Conservation (phyloP, 768 basidiomycete genomes). For the Leccinum uliginosum region DNA sequence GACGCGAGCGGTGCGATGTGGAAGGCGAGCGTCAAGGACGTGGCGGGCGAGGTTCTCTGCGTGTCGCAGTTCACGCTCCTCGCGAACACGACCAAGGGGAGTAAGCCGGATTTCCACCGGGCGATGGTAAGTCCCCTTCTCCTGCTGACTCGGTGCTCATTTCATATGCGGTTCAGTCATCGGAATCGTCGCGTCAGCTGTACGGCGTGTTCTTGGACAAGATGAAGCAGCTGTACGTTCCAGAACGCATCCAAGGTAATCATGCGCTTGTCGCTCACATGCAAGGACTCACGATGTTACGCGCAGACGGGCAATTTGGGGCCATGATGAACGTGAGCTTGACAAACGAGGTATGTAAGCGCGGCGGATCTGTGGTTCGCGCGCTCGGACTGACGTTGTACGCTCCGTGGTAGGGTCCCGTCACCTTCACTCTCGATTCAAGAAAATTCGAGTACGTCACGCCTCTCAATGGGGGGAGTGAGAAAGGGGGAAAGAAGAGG, state of each 20-base stretch:
- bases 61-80: constrained; percentile 93
- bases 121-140: constrained; percentile 79
- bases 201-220: constrained; percentile 72
- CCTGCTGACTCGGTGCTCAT: no score
- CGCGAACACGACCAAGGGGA: constrained; percentile 83
- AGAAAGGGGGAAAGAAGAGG: constrained; percentile 12
- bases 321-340: constrained; percentile 94
- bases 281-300: neutral
- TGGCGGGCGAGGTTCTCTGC: constrained; percentile 87
- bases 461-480: constrained; percentile 5
- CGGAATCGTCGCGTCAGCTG: constrained; percentile 60
- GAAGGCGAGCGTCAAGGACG: constrained; percentile 84
- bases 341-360: constrained; percentile 70
- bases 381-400: constrained; percentile 2
- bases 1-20: constrained; percentile 66
- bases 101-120: constrained; percentile 87
- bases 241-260: constrained; percentile 76
- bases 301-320: constrained; percentile 84
- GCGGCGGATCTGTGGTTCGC: neutral
- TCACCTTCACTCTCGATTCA: constrained; percentile 81
- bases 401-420: constrained; percentile 76
- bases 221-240: constrained; percentile 60
- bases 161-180: constrained; percentile 33
- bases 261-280: neutral
- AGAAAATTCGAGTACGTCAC: constrained; percentile 69